These are phyloP conservation scores for Fusarium protoensiforme DNA, from an alignment of 2,329 filamentous ascomycete genomes.

Conservation along the genomic window DNA sequence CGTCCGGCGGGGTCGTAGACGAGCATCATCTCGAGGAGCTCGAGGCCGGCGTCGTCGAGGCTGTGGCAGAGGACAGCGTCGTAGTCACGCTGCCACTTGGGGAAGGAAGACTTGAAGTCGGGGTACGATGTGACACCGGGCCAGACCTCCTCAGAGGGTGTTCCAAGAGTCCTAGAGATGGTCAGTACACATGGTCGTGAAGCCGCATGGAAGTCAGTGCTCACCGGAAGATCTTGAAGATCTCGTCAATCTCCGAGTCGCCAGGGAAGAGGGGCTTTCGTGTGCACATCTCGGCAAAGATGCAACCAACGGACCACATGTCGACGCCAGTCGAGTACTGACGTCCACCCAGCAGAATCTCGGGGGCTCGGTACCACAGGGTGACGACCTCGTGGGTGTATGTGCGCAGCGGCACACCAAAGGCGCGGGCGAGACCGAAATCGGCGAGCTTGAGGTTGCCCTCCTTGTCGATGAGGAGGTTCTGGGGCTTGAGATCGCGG, in stretches of 20 bases:
- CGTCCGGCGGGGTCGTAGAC: conserved; percentile 89
- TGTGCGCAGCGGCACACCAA: conserved; percentile 89
- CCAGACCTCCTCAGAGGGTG: conserved; percentile 84
- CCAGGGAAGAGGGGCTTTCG: conserved; percentile 92
- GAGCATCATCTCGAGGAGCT: conserved; percentile 76
- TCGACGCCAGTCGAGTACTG: conserved; percentile 95
- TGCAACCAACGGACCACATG: conserved; percentile 96
- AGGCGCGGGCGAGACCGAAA: conserved; percentile 89
- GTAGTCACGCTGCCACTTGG: conserved; percentile 85
- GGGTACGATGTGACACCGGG: conserved; percentile 94
- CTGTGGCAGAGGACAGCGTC: conserved; percentile 74
- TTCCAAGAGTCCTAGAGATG: conserved; percentile 74
- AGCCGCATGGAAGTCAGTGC: conserved; percentile 31
- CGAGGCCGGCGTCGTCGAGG: conserved; percentile 77
- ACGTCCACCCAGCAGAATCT: conserved; percentile 89
- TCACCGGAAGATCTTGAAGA: conserved; percentile 76
- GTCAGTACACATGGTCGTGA: conserved; percentile 10
- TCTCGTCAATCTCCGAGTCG: conserved; percentile 73
- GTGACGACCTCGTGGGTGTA: conserved; percentile 97
- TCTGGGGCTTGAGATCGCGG: conserved; percentile 91
- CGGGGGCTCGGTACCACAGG: conserved; percentile 90
- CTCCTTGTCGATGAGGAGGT: conserved; percentile 85
- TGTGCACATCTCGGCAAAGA: conserved; percentile 97
- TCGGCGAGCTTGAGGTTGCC: conserved; percentile 92
- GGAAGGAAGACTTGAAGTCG: conserved; percentile 92